Base-by-base conservation (phyloP, 2,329 filamentous ascomycete species). In the Knufia fluminis region DNA sequence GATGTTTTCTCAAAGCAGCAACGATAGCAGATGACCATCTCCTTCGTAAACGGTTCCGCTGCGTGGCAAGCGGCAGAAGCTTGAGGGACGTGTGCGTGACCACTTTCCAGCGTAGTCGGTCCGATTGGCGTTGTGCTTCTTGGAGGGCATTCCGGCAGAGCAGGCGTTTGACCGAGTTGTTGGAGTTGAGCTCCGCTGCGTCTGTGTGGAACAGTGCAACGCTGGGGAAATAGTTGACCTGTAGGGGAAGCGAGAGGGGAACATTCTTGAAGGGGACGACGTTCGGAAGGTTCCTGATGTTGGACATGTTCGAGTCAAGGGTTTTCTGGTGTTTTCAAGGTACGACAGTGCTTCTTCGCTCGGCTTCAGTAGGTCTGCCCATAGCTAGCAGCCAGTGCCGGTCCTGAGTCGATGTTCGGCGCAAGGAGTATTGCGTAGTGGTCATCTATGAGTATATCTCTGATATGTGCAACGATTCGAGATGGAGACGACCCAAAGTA, bases 61-160 rank as follows among this genome's bases (percentile, higher is more conserved):
- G 66, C 19, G 71, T 68, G 6, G 64, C 63, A 49, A 71, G 74
- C 19, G 62, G 60, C 2, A 57, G 38, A 4, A 41, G 16, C 36
- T 54, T 57, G n/a, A 54, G 48, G 59, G 61, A 47, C 52, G 58
- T 52, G 46, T 62, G 53, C 50, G 61, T 46, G 50, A 67, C 57
- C 4, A 73, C 66, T 14, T 63, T 61, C 71, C 72, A 76, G 68
- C 75, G 75, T 16, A 80, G 64, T 28, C 63, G 64, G 57, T 68
- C 63, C 8, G 60, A 62, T 35, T 14, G 33, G n/a, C 7, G 33
- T 17, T 68, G 63, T 24, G 43, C 31, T 12, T 46, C 23, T 4
- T 35, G n/a, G n/a, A 46, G 28, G 3, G 17, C 20, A 7, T 17
- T 17, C n/a, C n/a, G 4, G 6, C 12, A 14, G 12, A n/a, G n/a